Evolutionary conservation across 805 yeast species (phyloP).

Genomic region (Ogataea trehalophila): DNA sequence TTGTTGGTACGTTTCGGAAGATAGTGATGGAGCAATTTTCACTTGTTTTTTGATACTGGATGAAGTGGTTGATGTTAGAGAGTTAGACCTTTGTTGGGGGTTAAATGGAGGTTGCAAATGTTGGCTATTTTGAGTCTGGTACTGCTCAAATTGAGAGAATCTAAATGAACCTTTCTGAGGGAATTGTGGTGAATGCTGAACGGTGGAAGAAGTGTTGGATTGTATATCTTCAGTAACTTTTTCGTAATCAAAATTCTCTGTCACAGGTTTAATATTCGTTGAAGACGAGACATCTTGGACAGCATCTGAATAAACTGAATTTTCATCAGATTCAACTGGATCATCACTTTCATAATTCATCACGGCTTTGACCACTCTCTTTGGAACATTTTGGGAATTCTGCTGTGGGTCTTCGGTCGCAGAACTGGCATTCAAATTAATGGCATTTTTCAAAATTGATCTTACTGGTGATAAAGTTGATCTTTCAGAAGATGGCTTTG

Average conservation of each 20-base stretch:
- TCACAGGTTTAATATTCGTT: not conserved
- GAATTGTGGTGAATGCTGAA: conserved; percentile 13
- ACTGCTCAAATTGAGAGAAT: not conserved
- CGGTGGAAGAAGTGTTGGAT: conserved; percentile 11
- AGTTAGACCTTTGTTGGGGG: conserved; percentile 11
- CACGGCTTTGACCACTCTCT: conserved; percentile 1
- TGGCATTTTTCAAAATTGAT: conserved; percentile 15
- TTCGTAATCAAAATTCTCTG: conserved; percentile 10
- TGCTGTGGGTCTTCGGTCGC: not conserved
- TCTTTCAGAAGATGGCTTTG: not conserved
- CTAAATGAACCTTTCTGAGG: conserved; percentile 12
- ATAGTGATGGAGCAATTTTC: conserved; percentile 12
- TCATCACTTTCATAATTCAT: conserved; percentile 2
- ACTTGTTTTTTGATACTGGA: conserved; percentile 19
- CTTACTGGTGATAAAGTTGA: conserved; percentile 15
- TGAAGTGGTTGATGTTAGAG: conserved; percentile 17
- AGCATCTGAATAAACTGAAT: conserved; percentile 25
- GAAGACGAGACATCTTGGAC: conserved; percentile 11
- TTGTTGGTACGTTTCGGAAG: conserved; percentile 2
- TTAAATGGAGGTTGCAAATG: conserved; percentile 1
- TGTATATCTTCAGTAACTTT: conserved; percentile 23
- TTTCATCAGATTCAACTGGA: conserved; percentile 14
- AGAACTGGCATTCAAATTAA: not conserved
- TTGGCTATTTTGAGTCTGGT: not conserved
- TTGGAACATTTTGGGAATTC: not conserved